A percentile compares a stretch with the other conserved stretches of the same genome.
Conservation (phyloP, 805 yeast species). For the Naumovozyma castellii region DNA sequence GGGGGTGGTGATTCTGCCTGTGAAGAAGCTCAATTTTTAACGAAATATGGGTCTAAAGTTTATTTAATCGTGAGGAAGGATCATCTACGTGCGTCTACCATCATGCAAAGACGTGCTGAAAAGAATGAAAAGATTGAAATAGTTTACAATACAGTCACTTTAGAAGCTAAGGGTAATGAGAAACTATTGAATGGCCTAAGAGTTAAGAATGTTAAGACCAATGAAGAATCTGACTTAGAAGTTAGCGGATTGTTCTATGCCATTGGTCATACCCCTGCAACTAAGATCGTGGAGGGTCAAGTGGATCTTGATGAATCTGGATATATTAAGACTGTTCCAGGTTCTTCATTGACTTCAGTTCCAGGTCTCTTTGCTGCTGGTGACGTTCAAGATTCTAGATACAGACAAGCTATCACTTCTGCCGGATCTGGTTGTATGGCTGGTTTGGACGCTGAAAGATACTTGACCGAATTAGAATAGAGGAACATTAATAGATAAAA, state of each 20-base stretch:
- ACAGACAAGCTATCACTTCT: conserved; percentile 98
- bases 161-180: conserved; percentile 92
- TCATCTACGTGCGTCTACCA: conserved; percentile 84
- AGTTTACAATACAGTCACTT: conserved; percentile 72
- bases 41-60: conserved; percentile 96
- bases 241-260: conserved; percentile 96
- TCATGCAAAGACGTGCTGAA: conserved; percentile 91
- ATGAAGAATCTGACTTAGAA: conserved; percentile 55
- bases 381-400: conserved; percentile 93
- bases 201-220: conserved; percentile 63
- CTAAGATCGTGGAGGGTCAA: conserved; percentile 67
- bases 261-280: conserved; percentile 95
- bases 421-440: conserved; percentile 99
- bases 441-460: conserved; percentile 88
- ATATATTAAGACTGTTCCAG: conserved; percentile 83
- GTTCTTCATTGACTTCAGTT: conserved; percentile 75
- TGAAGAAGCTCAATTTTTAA: conserved; percentile 94
- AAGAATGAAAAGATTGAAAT: conserved; percentile 84
- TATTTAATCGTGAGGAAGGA: conserved; percentile 90
- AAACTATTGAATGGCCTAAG: conserved; percentile 58
- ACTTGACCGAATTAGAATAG: conserved; percentile 49
- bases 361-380: conserved; percentile 97
- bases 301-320: conserved; percentile 80
- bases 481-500: not conserved
- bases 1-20: conserved; percentile 99